phyloP scores from a whole-genome alignment of 345 rosid genomes.

The Gossypium turneri region DNA sequence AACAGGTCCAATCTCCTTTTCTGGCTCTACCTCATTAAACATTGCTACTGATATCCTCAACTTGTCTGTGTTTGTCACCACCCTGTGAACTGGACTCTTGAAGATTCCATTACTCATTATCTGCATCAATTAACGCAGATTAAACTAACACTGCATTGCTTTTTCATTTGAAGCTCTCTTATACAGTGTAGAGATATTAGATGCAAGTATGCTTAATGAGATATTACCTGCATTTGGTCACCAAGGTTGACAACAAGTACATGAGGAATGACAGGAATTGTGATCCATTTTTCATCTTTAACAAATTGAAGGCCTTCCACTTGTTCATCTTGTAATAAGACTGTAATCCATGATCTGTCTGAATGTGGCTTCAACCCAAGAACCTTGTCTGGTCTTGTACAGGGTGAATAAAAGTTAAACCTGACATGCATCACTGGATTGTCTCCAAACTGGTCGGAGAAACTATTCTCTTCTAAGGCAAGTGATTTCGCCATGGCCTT shows the following conservation, averaged over 20 bases:
- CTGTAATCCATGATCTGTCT: slow-evolving; percentile 47
- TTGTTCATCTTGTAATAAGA: slow-evolving; percentile 41
- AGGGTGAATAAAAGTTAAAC: slow-evolving; percentile 54
- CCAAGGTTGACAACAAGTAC: slow-evolving; percentile 50
- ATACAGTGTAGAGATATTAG: neutral
- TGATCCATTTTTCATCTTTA: slow-evolving; percentile 37
- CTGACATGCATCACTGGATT: slow-evolving; percentile 31
- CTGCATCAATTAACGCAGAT: slow-evolving; percentile 23
- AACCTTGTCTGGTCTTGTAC: slow-evolving; percentile 40
- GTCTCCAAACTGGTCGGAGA: slow-evolving; percentile 40
- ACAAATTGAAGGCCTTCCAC: slow-evolving; percentile 45
- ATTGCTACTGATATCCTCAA: slow-evolving; percentile 45
- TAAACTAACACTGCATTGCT: neutral
- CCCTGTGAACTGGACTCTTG: slow-evolving; percentile 50
- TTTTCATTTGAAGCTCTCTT: too few relatives aligned
- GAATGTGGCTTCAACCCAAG: slow-evolving; percentile 52
- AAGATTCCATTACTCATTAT: slow-evolving; percentile 58
- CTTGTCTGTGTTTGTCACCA: slow-evolving; percentile 37
- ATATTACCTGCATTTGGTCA: slow-evolving; percentile 45
- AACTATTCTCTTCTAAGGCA: slow-evolving; percentile 40
- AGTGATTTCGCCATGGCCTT: slow-evolving; percentile 42
- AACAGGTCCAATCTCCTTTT: slow-evolving; percentile 30
- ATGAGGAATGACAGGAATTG: slow-evolving; percentile 38
- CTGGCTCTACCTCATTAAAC: slow-evolving; percentile 38
- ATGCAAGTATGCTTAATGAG: neutral